A percentile compares a stretch with the other conserved stretches of the same genome.
Evolutionary conservation across 1,284 basidiomycete genomes (phyloP).

Genomic region (Rhizopogon hawkerae): DNA sequence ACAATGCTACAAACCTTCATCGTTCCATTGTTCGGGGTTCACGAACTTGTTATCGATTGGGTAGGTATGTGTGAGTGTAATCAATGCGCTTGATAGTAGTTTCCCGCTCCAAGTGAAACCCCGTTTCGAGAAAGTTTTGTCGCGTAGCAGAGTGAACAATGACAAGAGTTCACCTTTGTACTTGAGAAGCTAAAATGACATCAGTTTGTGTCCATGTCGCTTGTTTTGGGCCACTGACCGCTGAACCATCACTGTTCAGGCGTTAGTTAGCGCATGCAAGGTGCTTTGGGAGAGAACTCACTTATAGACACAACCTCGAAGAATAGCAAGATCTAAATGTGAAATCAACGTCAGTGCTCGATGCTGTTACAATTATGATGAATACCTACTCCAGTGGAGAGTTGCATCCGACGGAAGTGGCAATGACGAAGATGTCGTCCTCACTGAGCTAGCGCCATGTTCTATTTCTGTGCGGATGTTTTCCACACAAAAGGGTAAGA

Average conservation of each 20-base stretch:
- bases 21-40: constrained; percentile 73
- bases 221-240: constrained; percentile 32
- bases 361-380: not conserved
- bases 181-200: constrained; percentile 43
- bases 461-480: constrained; percentile 76
- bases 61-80: constrained; percentile 77
- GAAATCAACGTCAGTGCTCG: constrained; percentile 2
- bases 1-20: constrained; percentile 45
- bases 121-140: constrained; percentile 73
- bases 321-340: constrained; percentile 52
- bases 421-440: constrained; percentile 71
- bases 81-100: constrained; percentile 66
- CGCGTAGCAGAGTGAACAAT: constrained; percentile 43
- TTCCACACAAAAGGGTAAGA: constrained; percentile 66
- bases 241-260: constrained; percentile 47
- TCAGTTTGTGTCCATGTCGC: constrained; percentile 1
- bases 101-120: constrained; percentile 80
- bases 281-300: constrained; percentile 29
- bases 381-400: constrained; percentile 74
- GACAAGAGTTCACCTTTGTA: constrained; percentile 60
- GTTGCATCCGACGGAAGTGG: constrained; percentile 78
- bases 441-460: constrained; percentile 76
- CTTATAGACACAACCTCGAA: constrained; percentile 65
- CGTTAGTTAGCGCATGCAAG: constrained; percentile 7
- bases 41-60: constrained; percentile 78